Conservation (phyloP, 139 green algal genomes). For the Picochlorum sp. region DNA sequence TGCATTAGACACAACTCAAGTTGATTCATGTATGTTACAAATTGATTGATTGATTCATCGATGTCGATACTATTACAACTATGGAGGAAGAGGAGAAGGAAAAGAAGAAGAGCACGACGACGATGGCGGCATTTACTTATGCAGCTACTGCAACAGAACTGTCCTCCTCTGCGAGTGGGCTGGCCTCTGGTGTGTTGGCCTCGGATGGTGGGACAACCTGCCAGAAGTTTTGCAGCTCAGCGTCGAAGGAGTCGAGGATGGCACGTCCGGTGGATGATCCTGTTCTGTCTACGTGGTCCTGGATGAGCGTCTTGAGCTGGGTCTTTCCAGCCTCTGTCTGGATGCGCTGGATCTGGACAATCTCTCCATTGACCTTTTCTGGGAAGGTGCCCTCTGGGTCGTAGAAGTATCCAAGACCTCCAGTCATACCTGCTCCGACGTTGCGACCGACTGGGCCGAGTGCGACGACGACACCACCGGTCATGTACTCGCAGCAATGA, state of each 20-base stretch:
- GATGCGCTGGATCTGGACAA: conserved; percentile 90
- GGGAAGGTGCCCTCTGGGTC: conserved; percentile 88
- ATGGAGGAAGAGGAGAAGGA: no score
- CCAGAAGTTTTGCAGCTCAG: conserved; percentile 79
- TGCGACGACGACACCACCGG: conserved; percentile 51
- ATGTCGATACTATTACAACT: no score
- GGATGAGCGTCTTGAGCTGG: conserved; percentile 80
- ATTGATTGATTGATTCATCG: neutral
- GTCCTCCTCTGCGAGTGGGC: neutral
- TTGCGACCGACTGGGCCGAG: conserved; percentile 73
- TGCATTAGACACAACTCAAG: no score
- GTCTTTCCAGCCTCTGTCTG: conserved; percentile 64
- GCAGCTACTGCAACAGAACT: neutral
- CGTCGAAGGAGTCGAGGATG: conserved; percentile 78
- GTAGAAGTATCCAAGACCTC: conserved; percentile 94
- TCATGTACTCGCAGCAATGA: conserved; percentile 99
- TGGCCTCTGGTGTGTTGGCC: conserved; percentile 55
- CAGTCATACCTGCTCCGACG: conserved; percentile 96
- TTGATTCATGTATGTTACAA: no score
- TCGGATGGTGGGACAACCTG: conserved; percentile 92
- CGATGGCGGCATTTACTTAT: no score
- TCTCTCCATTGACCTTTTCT: conserved; percentile 93
- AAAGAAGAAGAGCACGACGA: no score
- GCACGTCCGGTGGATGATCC: conserved; percentile 57
- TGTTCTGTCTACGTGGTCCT: conserved; percentile 74